These are phyloP conservation scores for Cystofilobasidium capitatum DNA, from an alignment of 768 basidiomycete genomes.

Conservation along the genomic window DNA sequence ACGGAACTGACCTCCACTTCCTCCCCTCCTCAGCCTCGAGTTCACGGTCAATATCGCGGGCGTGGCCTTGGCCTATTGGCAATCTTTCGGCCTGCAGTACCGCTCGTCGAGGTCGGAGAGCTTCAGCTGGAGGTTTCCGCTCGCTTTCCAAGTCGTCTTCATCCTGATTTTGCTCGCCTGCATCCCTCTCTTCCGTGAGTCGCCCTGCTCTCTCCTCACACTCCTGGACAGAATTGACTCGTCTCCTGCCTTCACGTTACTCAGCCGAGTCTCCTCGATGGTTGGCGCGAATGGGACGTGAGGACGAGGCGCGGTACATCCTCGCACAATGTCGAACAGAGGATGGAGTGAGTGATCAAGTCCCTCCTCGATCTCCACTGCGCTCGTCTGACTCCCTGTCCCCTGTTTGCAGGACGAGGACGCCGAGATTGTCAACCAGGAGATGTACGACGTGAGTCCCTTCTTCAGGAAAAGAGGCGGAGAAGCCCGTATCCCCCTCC, in stretches of 20 bases:
- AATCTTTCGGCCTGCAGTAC: no score
- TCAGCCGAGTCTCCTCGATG: slow-evolving; percentile 33
- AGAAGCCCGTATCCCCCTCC: no score
- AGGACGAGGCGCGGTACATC: slow-evolving; percentile 24
- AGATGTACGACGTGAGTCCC: slow-evolving; percentile 27
- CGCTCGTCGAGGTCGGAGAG: neutral
- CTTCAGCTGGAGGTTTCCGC: neutral
- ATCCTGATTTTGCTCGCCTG: slow-evolving; percentile 26
- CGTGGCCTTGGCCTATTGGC: no score
- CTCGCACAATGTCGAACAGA: slow-evolving; percentile 17
- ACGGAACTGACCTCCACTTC: slow-evolving; percentile 26
- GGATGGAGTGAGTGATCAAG: slow-evolving; percentile 7
- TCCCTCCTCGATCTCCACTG: neutral
- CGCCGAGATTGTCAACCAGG: slow-evolving; percentile 18
- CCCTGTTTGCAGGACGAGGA: slow-evolving; percentile 15
- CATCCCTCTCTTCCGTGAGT: slow-evolving; percentile 27
- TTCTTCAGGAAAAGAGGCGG: no score
- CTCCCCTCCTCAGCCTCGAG: neutral
- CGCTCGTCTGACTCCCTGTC: neutral
- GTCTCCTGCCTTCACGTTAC: neutral
- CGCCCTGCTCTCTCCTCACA: neutral
- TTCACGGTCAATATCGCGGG: no score
- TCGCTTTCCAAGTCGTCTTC: slow-evolving; percentile 31
- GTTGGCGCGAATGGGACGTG: slow-evolving; percentile 30
- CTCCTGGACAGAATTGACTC: no score